Conservation (phyloP, 2,329 filamentous ascomycete genomes). For the Chaetoscypha palmicola region DNA sequence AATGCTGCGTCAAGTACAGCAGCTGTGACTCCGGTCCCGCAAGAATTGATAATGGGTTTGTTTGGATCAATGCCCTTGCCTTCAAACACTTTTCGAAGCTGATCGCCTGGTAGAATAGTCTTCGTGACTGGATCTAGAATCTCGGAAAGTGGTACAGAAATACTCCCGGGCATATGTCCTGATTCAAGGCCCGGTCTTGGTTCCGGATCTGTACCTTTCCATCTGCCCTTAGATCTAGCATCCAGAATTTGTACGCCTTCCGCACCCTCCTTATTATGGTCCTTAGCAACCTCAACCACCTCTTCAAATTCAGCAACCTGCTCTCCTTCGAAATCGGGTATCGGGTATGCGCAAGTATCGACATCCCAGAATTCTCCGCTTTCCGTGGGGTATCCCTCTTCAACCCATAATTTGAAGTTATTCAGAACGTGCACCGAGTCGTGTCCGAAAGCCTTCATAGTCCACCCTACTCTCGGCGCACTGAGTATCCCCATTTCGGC, state of each 20-base stretch:
- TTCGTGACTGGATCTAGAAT: conserved; percentile 80
- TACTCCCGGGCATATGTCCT: conserved; percentile 85
- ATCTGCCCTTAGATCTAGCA: conserved; percentile 73
- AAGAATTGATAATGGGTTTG: conserved; percentile 79
- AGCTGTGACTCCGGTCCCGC: conserved; percentile 91
- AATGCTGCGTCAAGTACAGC: conserved; percentile 85
- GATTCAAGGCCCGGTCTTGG: conserved; percentile 79
- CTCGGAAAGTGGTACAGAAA: conserved; percentile 71
- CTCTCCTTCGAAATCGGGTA: conserved; percentile 48
- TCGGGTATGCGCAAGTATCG: conserved; percentile 58
- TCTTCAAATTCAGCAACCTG: conserved; percentile 78
- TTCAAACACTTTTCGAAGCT: conserved; percentile 70
- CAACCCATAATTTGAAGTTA: conserved; percentile 93
- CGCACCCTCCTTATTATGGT: conserved; percentile 73
- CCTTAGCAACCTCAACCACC: conserved; percentile 67
- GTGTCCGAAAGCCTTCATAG: conserved; percentile 83
- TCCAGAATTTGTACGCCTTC: conserved; percentile 85
- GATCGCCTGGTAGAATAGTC: conserved; percentile 62
- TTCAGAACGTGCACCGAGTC: conserved; percentile 82
- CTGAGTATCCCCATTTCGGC: conserved; percentile 91
- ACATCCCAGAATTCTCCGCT: conserved; percentile 66
- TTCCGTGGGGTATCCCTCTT: conserved; percentile 74
- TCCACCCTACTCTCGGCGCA: conserved; percentile 91
- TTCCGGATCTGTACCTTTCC: conserved; percentile 76
- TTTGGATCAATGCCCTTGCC: conserved; percentile 70